Conservation (phyloP, 495 filamentous ascomycete genomes). For the Tuber magnatum region DNA sequence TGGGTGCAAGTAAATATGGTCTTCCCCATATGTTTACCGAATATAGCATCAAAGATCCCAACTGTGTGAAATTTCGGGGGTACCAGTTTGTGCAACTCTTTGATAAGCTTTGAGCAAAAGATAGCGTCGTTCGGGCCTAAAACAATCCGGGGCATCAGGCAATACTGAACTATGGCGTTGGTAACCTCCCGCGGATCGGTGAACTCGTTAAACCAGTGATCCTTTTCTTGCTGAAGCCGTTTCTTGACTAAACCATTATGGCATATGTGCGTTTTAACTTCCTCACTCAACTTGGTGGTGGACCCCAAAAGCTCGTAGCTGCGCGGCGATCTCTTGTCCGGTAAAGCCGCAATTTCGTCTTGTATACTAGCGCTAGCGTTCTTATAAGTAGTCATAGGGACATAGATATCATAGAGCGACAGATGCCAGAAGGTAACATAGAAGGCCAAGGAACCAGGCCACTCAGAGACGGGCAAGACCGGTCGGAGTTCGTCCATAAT, state of each 20-base stretch:
- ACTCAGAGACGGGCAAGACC: constrained; percentile 56
- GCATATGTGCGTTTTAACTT: constrained; percentile 61
- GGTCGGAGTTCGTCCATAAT: constrained; percentile 62
- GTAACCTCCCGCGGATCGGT: constrained; percentile 61
- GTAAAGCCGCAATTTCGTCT: constrained; percentile 54
- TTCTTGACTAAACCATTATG: constrained; percentile 56
- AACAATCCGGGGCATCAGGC: constrained; percentile 76
- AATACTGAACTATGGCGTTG: constrained; percentile 73
- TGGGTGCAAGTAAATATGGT: constrained; percentile 82
- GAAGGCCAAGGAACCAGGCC: constrained; percentile 63
- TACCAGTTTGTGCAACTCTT: constrained; percentile 72
- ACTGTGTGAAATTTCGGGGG: constrained; percentile 82
- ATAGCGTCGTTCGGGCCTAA: constrained; percentile 79
- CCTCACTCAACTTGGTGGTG: constrained; percentile 57
- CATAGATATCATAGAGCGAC: constrained; percentile 67
- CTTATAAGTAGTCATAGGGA: constrained; percentile 65
- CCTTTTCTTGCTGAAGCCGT: constrained; percentile 68
- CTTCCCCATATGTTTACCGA: constrained; percentile 66
- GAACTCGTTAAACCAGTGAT: constrained; percentile 63
- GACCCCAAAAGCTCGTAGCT: constrained; percentile 55
- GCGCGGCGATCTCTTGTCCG: constrained; percentile 59
- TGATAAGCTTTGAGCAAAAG: constrained; percentile 76
- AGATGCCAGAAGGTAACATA: constrained; percentile 93
- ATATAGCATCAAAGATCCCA: constrained; percentile 72
- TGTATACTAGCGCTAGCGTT: constrained; percentile 59